Evolutionary conservation across 345 rosid genomes (phyloP).

Genomic region (Linum tenue): DNA sequence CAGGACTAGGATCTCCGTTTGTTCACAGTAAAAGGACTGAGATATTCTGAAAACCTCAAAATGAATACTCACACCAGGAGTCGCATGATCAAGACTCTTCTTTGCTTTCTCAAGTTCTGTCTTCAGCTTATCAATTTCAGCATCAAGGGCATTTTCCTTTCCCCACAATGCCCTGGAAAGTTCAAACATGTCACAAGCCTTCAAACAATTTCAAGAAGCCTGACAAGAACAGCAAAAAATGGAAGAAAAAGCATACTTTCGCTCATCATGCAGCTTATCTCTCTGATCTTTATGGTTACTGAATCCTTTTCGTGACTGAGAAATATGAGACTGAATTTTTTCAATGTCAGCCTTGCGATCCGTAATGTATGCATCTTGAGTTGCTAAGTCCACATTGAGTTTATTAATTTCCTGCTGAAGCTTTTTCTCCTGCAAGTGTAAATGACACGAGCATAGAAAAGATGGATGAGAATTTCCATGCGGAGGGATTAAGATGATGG

Average conservation of each 20-base stretch:
- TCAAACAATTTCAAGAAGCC: conserved; percentile 4
- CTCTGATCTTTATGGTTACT: conserved; percentile 46
- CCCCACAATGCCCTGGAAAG: conserved; percentile 67
- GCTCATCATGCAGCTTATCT: conserved; percentile 76
- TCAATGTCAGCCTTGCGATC: conserved; percentile 44
- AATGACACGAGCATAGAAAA: not conserved
- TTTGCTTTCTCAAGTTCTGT: conserved; percentile 84
- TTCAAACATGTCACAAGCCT: conserved; percentile 9
- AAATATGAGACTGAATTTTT: conserved; percentile 43
- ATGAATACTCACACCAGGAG: conserved; percentile 82
- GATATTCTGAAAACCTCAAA: conserved; percentile 1
- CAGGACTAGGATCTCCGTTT: too few species aligned
- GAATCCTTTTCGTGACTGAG: conserved; percentile 48
- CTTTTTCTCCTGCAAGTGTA: conserved; percentile 54
- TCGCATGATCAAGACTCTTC: conserved; percentile 96
- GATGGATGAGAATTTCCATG: not conserved
- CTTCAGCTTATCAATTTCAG: conserved; percentile 79
- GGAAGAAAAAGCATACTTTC: conserved; percentile 49
- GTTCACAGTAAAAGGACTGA: too few species aligned
- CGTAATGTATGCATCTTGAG: conserved; percentile 47
- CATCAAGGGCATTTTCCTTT: conserved; percentile 71
- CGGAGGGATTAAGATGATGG: not conserved
- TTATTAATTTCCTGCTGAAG: conserved; percentile 58
- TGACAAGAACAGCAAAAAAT: conserved; percentile 10
- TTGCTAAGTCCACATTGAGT: conserved; percentile 46